Base-by-base conservation (phyloP, 257 asterid species). In the Penstemon davidsonii region DNA sequence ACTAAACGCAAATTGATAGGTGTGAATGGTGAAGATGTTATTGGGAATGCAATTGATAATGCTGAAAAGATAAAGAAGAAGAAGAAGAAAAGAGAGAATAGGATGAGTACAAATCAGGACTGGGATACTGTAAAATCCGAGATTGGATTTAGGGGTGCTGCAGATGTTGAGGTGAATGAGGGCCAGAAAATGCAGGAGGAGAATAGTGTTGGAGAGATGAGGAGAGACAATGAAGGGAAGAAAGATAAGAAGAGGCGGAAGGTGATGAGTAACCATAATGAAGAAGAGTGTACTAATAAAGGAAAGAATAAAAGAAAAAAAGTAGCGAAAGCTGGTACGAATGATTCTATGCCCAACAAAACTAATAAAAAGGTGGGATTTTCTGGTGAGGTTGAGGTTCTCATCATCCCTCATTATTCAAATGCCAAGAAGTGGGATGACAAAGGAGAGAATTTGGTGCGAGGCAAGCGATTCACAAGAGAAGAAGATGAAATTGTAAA, bases 341-440 rank as follows among this genome's bases (percentile, higher is more conserved):
- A 36, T 68, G 75, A 46, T 61, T 19, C 59, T 33, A 64, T 76
- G 7, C 76, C 77, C 42, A 64, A 53, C 67, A 79, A 72, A 66
- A 80, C 86, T 47, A 79, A 63, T 43, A 84, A 79, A 76, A 84
- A 76, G 71, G 85, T 81, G 11, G 71, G 83, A 66, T 81, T 84
- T 75, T 84, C 86, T 71, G 73, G 47, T 10, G 55, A 73, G 64
- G 79, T 5, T 71, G 83, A 80, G 73, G 74, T 80, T 43, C 78
- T 80, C 50, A 42, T 72, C 42, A 51, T 69, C 10, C 73, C 81
- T 25, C 51, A 58, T 39, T 56, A 74, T 56, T 70, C 63, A 15
- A 41, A 71, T 38, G 40, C 8, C 7, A 25, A 33, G 54, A 47
- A 55, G 55, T 63, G 11, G 13, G 41, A 53, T 18, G 72, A 0